These are phyloP conservation scores for Diplodia seriata DNA, from an alignment of 2,329 filamentous ascomycete genomes.

Conservation along the genomic window DNA sequence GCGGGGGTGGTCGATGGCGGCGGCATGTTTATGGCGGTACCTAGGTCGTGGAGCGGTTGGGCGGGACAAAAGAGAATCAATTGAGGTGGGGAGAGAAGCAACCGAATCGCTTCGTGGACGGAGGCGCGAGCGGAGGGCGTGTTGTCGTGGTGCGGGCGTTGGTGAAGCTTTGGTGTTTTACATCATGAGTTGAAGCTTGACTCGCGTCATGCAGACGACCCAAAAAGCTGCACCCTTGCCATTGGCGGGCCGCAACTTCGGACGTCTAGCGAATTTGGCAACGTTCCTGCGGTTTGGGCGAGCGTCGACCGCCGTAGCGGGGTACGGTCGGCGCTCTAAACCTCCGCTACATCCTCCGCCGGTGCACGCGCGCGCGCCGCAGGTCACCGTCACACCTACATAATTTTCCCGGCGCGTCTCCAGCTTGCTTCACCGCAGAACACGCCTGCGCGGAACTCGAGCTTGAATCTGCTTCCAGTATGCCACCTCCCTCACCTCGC, in stretches of 20 bases:
- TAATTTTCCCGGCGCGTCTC: neutral
- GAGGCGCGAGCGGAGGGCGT: too few species aligned
- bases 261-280: conserved; percentile 7
- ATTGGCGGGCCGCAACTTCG: neutral
- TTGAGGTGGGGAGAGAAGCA: neutral
- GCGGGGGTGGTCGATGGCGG: too few species aligned
- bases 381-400: neutral
- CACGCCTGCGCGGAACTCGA: neutral
- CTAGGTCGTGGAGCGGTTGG: neutral
- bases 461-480: neutral
- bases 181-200: conserved; percentile 18
- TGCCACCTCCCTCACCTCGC: neutral
- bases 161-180: conserved; percentile 26
- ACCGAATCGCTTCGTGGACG: neutral
- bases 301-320: neutral
- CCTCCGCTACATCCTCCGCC: conserved; percentile 29
- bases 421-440: neutral
- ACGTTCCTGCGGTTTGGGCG: neutral
- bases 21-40: too few species aligned
- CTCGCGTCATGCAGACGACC: conserved; percentile 20
- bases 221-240: neutral
- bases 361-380: neutral
- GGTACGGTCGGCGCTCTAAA: conserved; percentile 23
- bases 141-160: neutral
- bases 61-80: neutral